These are phyloP conservation scores for Fusarium robinianum DNA, from an alignment of 2,329 filamentous ascomycete genomes.

Conservation along the genomic window DNA sequence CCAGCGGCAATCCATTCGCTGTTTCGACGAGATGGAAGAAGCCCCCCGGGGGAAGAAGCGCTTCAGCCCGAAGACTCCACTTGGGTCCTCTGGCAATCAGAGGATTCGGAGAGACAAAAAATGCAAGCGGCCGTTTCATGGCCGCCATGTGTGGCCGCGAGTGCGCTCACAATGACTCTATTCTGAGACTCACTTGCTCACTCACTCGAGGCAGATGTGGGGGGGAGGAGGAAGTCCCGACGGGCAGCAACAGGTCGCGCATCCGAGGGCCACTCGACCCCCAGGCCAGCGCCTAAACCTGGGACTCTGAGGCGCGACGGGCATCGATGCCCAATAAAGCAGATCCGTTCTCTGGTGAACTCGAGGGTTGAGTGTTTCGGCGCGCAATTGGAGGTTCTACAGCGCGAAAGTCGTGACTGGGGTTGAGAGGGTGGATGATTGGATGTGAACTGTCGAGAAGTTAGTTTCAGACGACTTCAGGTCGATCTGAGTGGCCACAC, in stretches of 20 bases:
- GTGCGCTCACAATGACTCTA: conserved; percentile 18
- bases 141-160: conserved; percentile 29
- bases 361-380: conserved; percentile 1
- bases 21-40: conserved; percentile 20
- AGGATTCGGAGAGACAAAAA: conserved; percentile 8
- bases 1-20: conserved; percentile 19
- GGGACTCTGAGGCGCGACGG: conserved; percentile 19
- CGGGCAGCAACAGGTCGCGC: conserved; percentile 26
- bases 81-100: conserved; percentile 6
- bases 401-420: conserved; percentile 28
- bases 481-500: conserved; percentile 1
- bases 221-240: not conserved
- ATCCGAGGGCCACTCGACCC: conserved; percentile 25
- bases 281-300: conserved; percentile 29
- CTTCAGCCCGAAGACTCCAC: conserved; percentile 20
- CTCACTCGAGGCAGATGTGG: conserved; percentile 12
- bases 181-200: conserved; percentile 18
- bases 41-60: conserved; percentile 1
- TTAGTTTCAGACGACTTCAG: conserved; percentile 33
- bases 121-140: conserved; percentile 31
- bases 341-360: conserved; percentile 3
- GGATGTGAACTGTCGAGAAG: conserved; percentile 26
- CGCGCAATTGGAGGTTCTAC: conserved; percentile 1
- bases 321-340: conserved; percentile 7
- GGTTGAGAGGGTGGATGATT: conserved; percentile 31